phyloP scores from a whole-genome alignment of 2,329 filamentous ascomycete species.

The Beauveria caledonica region DNA sequence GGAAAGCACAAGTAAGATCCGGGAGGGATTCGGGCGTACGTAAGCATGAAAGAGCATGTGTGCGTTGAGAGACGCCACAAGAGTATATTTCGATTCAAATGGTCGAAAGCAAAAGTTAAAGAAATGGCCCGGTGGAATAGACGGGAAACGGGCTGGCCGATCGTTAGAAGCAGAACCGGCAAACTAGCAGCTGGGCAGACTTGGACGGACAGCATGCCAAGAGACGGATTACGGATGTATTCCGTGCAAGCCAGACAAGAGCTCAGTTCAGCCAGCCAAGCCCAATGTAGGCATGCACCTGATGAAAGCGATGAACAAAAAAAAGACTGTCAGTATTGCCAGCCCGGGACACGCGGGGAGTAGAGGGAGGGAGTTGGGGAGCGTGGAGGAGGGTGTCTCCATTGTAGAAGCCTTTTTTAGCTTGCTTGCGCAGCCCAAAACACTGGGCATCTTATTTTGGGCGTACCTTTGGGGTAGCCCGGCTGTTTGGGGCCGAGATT shows the following conservation, averaged over 20 bases:
- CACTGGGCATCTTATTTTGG: neutral
- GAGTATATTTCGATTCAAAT: too few relatives aligned
- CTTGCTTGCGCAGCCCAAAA: slow-evolving; percentile 7
- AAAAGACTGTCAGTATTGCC: neutral
- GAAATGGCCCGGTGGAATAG: neutral
- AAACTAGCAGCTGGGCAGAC: neutral
- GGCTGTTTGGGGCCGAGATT: slow-evolving; percentile 2
- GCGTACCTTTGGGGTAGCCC: slow-evolving; percentile 8
- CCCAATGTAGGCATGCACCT: neutral
- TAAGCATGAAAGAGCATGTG: neutral
- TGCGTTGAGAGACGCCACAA: neutral
- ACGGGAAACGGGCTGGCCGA: neutral
- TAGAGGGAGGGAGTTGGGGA: neutral
- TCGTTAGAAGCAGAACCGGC: neutral
- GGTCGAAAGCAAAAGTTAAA: neutral
- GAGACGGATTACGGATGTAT: neutral
- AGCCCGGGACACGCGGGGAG: neutral
- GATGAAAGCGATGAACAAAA: neutral
- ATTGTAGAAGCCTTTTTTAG: slow-evolving; percentile 2
- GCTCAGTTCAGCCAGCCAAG: neutral
- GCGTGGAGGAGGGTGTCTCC: neutral
- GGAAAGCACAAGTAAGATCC: neutral
- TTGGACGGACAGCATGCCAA: neutral
- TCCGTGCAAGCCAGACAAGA: neutral
- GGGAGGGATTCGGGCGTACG: neutral